These are phyloP conservation scores for Geranium incanum DNA, from an alignment of 441 rosid species.

Conservation along the genomic window DNA sequence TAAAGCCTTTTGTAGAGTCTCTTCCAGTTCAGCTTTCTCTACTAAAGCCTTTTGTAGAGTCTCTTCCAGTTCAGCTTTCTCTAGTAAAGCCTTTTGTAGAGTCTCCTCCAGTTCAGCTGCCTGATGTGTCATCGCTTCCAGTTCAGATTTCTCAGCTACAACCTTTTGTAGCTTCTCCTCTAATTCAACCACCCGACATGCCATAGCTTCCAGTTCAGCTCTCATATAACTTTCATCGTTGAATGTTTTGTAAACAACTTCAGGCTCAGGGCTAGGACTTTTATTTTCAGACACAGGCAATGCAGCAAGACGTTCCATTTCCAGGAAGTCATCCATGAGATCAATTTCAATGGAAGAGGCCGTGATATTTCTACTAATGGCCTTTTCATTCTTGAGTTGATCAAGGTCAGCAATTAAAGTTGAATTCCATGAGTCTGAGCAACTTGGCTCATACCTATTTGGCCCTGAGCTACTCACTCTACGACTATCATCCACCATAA, in stretches of 20 bases:
- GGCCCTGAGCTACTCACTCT: conserved; percentile 25
- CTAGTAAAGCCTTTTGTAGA: not conserved
- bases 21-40: conserved; percentile 37
- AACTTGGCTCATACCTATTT: conserved; percentile 28
- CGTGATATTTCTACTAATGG: conserved; percentile 32
- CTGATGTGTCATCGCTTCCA: conserved; percentile 16
- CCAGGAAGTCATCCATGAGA: conserved; percentile 95
- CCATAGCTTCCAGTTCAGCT: conserved; percentile 42
- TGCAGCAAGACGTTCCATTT: conserved; percentile 84
- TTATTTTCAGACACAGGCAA: conserved; percentile 40
- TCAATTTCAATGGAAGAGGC: conserved; percentile 44
- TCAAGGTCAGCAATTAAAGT: conserved; percentile 27
- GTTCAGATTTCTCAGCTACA: conserved; percentile 48
- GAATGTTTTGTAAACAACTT: conserved; percentile 31
- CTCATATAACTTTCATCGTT: conserved; percentile 27
- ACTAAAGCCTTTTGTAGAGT: conserved; percentile 30
- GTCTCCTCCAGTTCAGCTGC: conserved; percentile 36
- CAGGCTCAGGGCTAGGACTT: conserved; percentile 42
- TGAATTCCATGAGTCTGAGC: conserved; percentile 22
- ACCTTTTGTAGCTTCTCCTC: conserved; percentile 51
- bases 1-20: conserved; percentile 21
- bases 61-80: conserved; percentile 34
- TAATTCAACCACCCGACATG: conserved; percentile 42
- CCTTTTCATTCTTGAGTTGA: conserved; percentile 34
- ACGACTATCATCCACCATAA: conserved; percentile 38